Base-by-base conservation (phyloP, 176 grass and related monocot species). In the Avena insularis region DNA sequence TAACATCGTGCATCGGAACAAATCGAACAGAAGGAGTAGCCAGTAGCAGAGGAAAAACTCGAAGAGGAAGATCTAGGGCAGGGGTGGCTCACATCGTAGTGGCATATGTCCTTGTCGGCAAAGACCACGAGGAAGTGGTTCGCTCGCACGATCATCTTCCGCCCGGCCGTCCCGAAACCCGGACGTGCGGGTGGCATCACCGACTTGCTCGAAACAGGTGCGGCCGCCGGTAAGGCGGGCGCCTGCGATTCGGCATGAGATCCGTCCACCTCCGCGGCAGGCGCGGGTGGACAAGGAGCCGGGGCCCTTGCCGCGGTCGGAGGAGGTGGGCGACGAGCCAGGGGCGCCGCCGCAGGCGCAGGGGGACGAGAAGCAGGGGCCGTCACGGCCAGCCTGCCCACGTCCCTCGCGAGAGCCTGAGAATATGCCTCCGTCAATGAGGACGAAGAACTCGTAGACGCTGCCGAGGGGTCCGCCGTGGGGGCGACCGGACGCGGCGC, bases 81-180 rank as follows among this genome's bases (percentile, higher is more conserved):
- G 13, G 6, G 38, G 8, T 48, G 13, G 56, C 88, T 94, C 76
- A 97, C 95, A 29, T 97, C 87, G 46, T 97, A 97, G n/a, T 91
- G 95, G 71, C 54, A 93, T 17, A 93, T 49, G 70, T 88, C 91
- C 31, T 85, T 79, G 25, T 86, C 75, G 16, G 84, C 70, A 1
- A 95, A 20, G 6, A 59, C 1, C 0, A 85, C 95, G 5, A 85
- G 79, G 79, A 95, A 97, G 45, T 97, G 95, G 74, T 97, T 97
- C 0, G 95, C 95, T 12, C 63, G 75, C 0, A 95, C 84, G 2
- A 81, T 0, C 5, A 90, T 29, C 59, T 0, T 77, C n/a, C 1
- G 82, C 53, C 95, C 92, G 0, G 0, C 4, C 53, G 8, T 84
- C 10, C 92, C 91, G 48, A 53, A 84, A 16, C 85, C 87, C 10